Evolutionary conservation across 495 filamentous ascomycete species (phyloP).

Genomic region (Talaromyces adpressus): DNA sequence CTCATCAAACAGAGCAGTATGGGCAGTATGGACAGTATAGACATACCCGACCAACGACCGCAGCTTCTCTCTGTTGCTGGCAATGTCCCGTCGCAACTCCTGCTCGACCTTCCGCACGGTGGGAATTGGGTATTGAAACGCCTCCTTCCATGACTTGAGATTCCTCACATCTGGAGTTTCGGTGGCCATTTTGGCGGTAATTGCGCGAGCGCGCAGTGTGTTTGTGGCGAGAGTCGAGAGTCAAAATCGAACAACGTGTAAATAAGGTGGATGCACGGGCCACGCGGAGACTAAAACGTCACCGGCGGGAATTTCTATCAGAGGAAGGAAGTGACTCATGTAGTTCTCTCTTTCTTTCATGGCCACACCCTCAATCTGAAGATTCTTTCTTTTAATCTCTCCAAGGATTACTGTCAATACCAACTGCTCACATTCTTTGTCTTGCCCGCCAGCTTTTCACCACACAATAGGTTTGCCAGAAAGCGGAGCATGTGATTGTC

Average conservation of each 20-base stretch:
- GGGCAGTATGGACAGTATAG: too few relatives aligned
- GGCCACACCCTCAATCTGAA: background rate
- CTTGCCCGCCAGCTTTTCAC: background rate
- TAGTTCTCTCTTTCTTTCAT: background rate
- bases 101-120: constrained; percentile 56
- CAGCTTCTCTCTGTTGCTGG: constrained; percentile 80
- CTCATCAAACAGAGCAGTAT: background rate
- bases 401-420: background rate
- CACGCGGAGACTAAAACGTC: constrained; percentile 4
- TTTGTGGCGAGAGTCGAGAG: background rate
- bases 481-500: background rate
- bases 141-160: constrained; percentile 59
- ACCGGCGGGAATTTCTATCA: background rate
- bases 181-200: constrained; percentile 40
- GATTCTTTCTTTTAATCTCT: background rate
- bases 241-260: background rate
- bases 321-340: background rate
- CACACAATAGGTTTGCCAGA: background rate
- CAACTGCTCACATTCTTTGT: background rate
- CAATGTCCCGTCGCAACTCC: constrained; percentile 57
- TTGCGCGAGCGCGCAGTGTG: background rate
- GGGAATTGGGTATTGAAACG: constrained; percentile 59
- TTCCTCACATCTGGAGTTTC: constrained; percentile 52
- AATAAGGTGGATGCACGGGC: constrained; percentile 1
- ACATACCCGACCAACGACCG: constrained; percentile 81